These are phyloP conservation scores for Monilinia polystroma DNA, from an alignment of 2,329 filamentous ascomycete genomes.

Conservation along the genomic window DNA sequence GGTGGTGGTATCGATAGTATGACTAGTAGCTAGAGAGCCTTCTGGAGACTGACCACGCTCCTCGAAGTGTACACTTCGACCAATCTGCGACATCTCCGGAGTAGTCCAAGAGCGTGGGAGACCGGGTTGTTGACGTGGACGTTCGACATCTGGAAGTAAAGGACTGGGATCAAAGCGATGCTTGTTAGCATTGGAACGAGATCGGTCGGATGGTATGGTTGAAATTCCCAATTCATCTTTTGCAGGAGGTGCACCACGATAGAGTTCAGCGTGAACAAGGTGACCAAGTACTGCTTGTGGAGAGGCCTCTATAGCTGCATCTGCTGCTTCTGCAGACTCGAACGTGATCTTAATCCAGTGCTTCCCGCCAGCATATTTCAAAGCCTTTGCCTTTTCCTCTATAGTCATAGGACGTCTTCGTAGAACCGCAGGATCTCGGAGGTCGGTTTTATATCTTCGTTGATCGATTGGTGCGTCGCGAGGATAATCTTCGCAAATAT, in stretches of 20 bases:
- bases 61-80: slow-evolving; percentile 29
- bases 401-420: slow-evolving; percentile 63
- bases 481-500: slow-evolving; percentile 91
- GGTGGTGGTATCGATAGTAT: slow-evolving; percentile 59
- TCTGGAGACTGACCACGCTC: slow-evolving; percentile 34
- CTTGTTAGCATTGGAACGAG: slow-evolving; percentile 23
- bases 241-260: slow-evolving; percentile 61
- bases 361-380: slow-evolving; percentile 76
- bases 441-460: slow-evolving; percentile 69
- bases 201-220: slow-evolving; percentile 16
- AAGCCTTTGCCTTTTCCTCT: slow-evolving; percentile 75
- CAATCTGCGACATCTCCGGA: slow-evolving; percentile 35
- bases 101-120: slow-evolving; percentile 36
- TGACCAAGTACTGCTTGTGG: slow-evolving; percentile 71
- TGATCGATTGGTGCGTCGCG: slow-evolving; percentile 73
- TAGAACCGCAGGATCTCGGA: slow-evolving; percentile 69
- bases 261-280: slow-evolving; percentile 69
- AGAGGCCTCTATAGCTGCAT: slow-evolving; percentile 66
- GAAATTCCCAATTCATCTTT: slow-evolving; percentile 53
- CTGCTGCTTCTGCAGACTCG: slow-evolving; percentile 69
- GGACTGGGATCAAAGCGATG: slow-evolving; percentile 26
- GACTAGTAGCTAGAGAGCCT: slow-evolving; percentile 44
- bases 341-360: slow-evolving; percentile 93
- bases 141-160: slow-evolving; percentile 21
- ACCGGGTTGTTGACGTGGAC: slow-evolving; percentile 27